phyloP scores from a whole-genome alignment of 441 rosid genomes.

The Manihot esculenta region DNA sequence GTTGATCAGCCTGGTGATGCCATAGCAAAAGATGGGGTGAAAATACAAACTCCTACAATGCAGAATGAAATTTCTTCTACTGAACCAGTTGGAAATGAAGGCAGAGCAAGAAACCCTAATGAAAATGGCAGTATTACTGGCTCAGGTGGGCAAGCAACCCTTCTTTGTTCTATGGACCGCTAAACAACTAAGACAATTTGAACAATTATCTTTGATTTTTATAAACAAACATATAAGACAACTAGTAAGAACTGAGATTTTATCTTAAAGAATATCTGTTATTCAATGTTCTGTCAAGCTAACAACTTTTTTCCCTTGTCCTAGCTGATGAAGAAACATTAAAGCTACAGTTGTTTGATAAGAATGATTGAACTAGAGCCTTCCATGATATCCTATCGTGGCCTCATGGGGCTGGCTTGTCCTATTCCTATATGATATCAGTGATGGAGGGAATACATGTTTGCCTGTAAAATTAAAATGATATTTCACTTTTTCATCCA shows the following conservation, averaged over 20 bases:
- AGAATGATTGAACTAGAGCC: neutral
- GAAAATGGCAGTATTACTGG: slow-evolving; percentile 35
- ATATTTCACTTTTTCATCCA: neutral
- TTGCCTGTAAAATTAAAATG: neutral
- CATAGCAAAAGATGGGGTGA: slow-evolving; percentile 28
- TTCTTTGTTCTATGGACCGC: slow-evolving; percentile 27
- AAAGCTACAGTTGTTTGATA: neutral
- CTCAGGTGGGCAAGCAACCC: slow-evolving; percentile 35
- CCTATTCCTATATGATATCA: neutral
- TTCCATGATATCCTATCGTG: neutral
- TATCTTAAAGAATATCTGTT: neutral
- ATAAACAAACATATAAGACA: neutral
- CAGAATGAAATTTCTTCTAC: slow-evolving; percentile 33
- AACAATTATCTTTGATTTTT: neutral
- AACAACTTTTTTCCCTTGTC: neutral
- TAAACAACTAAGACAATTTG: neutral
- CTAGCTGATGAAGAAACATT: neutral
- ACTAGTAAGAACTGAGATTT: slow-evolving; percentile 6
- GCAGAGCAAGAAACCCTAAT: slow-evolving; percentile 29
- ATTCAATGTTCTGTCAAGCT: neutral
- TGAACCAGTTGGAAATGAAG: slow-evolving; percentile 33
- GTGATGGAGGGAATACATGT: neutral
- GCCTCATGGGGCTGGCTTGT: slow-evolving; percentile 3
- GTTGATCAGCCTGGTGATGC: slow-evolving; percentile 23
- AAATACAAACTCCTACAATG: slow-evolving; percentile 30